A percentile compares a stretch with the other conserved stretches of the same genome.
These are phyloP conservation scores for Fusarium proliferatum DNA, from an alignment of 2,329 filamentous ascomycete genomes.

Conservation along the genomic window DNA sequence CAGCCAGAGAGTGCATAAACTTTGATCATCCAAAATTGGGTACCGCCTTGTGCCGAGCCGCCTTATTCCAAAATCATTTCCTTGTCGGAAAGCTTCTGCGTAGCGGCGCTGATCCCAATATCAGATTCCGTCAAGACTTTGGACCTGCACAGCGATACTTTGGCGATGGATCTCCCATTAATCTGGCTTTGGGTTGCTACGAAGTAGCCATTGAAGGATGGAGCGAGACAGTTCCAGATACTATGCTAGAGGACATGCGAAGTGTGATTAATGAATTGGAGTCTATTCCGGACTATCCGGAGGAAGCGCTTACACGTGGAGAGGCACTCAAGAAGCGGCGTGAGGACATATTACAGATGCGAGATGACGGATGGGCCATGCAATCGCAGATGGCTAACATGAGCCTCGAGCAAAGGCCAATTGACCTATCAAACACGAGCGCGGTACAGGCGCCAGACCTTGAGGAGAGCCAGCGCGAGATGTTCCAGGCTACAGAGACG, in stretches of 20 bases:
- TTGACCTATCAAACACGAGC: background rate
- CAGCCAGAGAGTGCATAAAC: background rate
- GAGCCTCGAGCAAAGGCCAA: background rate
- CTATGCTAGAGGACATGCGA: background rate
- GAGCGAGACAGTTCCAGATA: background rate
- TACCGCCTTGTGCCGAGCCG: background rate
- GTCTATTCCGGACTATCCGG: background rate
- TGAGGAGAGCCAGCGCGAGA: background rate
- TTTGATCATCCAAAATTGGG: background rate
- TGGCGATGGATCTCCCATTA: background rate
- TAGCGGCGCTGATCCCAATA: background rate
- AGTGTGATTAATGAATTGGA: background rate
- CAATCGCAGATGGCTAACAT: background rate
- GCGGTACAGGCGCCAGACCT: background rate
- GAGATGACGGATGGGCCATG: background rate
- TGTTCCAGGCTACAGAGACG: background rate
- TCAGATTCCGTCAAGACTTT: background rate
- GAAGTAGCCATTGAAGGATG: background rate
- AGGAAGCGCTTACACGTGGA: background rate
- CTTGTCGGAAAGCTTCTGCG: background rate
- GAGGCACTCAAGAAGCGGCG: background rate
- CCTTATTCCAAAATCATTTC: background rate
- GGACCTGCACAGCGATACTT: background rate
- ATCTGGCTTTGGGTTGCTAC: rapidly evolving
- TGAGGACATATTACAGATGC: background rate